Base-by-base conservation (phyloP, 805 yeast species). In the Saturnispora mendoncae region DNA sequence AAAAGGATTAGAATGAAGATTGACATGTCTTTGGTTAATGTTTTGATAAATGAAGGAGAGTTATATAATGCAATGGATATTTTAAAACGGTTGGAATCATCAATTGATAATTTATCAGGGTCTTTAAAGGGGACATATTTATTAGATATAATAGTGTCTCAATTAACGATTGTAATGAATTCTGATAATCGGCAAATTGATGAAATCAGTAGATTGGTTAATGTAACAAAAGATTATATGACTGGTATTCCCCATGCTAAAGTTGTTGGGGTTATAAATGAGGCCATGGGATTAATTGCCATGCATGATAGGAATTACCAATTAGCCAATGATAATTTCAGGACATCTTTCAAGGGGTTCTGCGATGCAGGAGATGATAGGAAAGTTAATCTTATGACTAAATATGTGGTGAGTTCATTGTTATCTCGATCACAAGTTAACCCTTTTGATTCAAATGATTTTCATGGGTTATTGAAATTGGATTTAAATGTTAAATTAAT, bases 221-320 rank as follows among this genome's bases (percentile, higher is more conserved):
- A 65, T 21, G 62, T 72, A 45, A 66, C 80, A 0, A 48, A 63
- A n/a, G 48, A 57, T 5, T 63, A 78, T 17, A 69, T 72, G 6
- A 65, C 78, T 0, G 82, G 84, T 2, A 78, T 82, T 2, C 82
- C 87, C 1, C 94, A 85, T 52, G 87, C 94, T 1, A 66, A 71
- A 36, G 76, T 81, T 21, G 65, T 78, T 57, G 95, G 90, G 1
- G 72, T 80, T n/a, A 71, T 84, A 20, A 70, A 76, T 46, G 90
- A 84, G 55, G 78, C 85, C 48, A 84, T 86, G 0, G 94, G 87
- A 2, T 71, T 76, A 40, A 68, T 84, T 47, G 70, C 73, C 38
- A 76, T 83, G 69, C 66, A 72, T 45, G 70, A 73, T 37, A 71
- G 70, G 12, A 73, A 77, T 46, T 84, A 71, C 65, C 75, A 70